These are phyloP conservation scores for Zelopaecilomyces penicillatus DNA, from an alignment of 2,329 filamentous ascomycete species.

Conservation along the genomic window DNA sequence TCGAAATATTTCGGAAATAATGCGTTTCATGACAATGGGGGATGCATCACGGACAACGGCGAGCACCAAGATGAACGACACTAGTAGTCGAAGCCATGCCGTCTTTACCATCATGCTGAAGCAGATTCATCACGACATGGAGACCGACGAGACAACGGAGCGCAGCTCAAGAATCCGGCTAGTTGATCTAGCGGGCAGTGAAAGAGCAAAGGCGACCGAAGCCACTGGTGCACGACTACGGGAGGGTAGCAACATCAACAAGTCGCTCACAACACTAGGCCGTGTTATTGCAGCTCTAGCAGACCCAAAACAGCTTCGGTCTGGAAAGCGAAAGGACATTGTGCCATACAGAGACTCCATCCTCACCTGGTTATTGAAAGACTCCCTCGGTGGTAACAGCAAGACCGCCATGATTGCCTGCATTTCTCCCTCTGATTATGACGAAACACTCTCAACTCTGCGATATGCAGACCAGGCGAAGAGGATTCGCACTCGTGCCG, in stretches of 20 bases:
- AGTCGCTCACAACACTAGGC: constrained; percentile 90
- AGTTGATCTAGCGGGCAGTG: constrained; percentile 89
- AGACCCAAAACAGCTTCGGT: constrained; percentile 51
- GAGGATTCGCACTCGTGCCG: constrained; percentile 85
- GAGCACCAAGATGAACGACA: constrained; percentile 99
- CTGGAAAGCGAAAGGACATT: constrained; percentile 53
- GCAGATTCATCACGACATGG: constrained; percentile 95
- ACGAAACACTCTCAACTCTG: constrained; percentile 91
- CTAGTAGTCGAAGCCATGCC: constrained; percentile 88
- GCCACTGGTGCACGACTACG: constrained; percentile 84
- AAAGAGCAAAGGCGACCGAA: constrained; percentile 91
- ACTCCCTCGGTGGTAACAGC: constrained; percentile 90
- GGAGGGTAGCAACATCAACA: constrained; percentile 98
- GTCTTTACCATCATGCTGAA: constrained; percentile 98
- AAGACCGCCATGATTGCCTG: constrained; percentile 99
- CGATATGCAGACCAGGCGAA: constrained; percentile 98
- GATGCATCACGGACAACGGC: constrained; percentile 82
- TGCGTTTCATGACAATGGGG: constrained; percentile 83
- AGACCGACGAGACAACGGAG: constrained; percentile 96
- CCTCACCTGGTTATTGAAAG: constrained; percentile 80
- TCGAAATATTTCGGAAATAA: constrained; percentile 75
- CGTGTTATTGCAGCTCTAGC: constrained; percentile 90
- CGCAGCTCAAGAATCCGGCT: constrained; percentile 87
- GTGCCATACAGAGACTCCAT: constrained; percentile 91
- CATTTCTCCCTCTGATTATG: constrained; percentile 90